These are phyloP conservation scores for Stachybotrys echinatus DNA, from an alignment of 2,329 filamentous ascomycete genomes.

Conservation along the genomic window DNA sequence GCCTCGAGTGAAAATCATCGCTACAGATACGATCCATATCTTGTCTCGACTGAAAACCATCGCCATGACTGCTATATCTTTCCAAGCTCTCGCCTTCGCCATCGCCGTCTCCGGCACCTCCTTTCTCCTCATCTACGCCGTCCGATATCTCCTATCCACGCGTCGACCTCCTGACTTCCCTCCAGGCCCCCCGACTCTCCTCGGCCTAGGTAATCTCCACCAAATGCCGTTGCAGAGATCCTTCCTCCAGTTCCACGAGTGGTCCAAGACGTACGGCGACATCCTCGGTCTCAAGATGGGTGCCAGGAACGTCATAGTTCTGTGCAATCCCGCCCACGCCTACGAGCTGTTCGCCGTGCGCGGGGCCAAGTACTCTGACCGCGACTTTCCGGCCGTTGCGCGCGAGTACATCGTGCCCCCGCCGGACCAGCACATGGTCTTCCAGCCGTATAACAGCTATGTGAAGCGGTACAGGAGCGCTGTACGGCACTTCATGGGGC, in stretches of 20 bases:
- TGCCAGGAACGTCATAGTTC: conserved; percentile 20
- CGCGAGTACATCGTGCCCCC: conserved; percentile 12
- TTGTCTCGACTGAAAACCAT: no score
- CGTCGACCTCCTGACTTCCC: conserved; percentile 11
- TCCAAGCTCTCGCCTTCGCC: not conserved
- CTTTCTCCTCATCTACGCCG: not conserved
- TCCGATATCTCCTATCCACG: conserved; percentile 3
- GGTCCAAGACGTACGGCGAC: conserved; percentile 25
- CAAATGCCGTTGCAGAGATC: conserved; percentile 12
- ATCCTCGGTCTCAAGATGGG: conserved; percentile 22
- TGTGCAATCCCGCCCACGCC: conserved; percentile 21
- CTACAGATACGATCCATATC: no score
- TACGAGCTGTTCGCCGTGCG: conserved; percentile 30
- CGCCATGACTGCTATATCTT: not conserved
- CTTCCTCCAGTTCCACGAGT: conserved; percentile 20
- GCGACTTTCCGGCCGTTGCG: conserved; percentile 11
- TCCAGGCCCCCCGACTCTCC: conserved; percentile 10
- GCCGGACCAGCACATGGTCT: not conserved
- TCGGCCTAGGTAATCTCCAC: conserved; percentile 14
- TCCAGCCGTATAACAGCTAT: not conserved
- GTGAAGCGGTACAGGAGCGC: not conserved
- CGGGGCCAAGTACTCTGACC: conserved; percentile 27
- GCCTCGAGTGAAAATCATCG: no score
- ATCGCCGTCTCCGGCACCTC: not conserved
- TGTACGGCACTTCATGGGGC: not conserved